Base-by-base conservation (phyloP, 441 rosid species). In the Dalechampia spathulata region DNA sequence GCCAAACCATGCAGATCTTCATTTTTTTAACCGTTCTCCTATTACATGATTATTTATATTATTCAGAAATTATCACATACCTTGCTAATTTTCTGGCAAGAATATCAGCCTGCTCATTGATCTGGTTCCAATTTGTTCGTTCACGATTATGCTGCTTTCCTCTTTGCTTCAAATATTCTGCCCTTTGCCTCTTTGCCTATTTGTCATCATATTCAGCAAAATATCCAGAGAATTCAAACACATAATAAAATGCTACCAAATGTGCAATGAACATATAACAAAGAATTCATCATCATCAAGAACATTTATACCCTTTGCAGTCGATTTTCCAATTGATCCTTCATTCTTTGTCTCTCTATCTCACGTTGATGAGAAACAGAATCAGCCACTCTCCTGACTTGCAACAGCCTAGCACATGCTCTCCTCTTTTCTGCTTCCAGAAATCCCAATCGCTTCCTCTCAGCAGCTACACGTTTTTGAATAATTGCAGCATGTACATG, bases 401-500 rank as follows among this genome's bases (percentile, higher is more conserved):
- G 88, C 67, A 65, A 70, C 61, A 87, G 58, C 67, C 98, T 82
- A 60, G 96, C 92, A 73, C 73, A 64, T 48, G 96, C 96, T 68
- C 77, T 81, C 77, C 75, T 87, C 80, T 75, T 86, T 72, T 87
- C 99, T n/a, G 82, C 95, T 69, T 94, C 99, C 58, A 94, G 68
- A 68, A 94, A 72, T 52, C 83, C 90, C 40, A 81, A 67, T 19
- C 99, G 82, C 71, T 94, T 94, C 77, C 76, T 87, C 83, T 94
- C 98, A n/a, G 99, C 98, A 67, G 95, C 91, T 21, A 63, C 78
- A 65, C 99, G 87, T 70, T 87, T 94, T 73, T 90, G 95, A 74
- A 83, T 77, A 47, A 87, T 86, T 14, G 96, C 86, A 60, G 96
- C 84, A 60, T 72, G 72, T 10, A 90, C 86, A n/a, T 81, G 43